Evolutionary conservation across 176 grass and related monocot genomes (phyloP).

Genomic region (Leersia perrieri): DNA sequence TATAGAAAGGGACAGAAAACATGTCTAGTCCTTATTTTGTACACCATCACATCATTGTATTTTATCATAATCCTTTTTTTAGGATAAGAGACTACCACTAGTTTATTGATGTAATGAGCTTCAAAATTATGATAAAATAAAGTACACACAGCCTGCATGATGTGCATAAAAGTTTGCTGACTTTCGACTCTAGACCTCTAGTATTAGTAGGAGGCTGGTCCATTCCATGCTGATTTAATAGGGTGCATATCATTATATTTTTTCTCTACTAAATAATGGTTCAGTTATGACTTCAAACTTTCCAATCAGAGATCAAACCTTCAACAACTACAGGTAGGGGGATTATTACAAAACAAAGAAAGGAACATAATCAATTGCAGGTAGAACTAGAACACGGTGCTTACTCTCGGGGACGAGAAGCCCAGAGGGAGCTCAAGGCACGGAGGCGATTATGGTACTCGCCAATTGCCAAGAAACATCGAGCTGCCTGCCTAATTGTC

Average conservation of each 20-base stretch:
- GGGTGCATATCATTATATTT: conserved; percentile 24
- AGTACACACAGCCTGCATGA: neutral
- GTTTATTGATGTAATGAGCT: neutral
- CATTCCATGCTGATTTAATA: conserved; percentile 40
- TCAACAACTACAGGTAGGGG: conserved; percentile 26
- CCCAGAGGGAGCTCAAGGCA: conserved; percentile 78
- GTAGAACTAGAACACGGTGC: conserved; percentile 13
- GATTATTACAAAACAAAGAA: neutral
- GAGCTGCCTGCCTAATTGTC: conserved; percentile 72
- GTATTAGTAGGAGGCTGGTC: conserved; percentile 32
- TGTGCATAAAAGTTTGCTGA: conserved; percentile 30
- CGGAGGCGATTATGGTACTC: conserved; percentile 77
- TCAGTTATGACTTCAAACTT: conserved; percentile 23
- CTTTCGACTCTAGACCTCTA: conserved; percentile 19
- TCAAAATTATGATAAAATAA: neutral
- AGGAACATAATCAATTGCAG: neutral
- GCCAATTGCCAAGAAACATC: conserved; percentile 77
- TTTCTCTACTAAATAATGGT: conserved; percentile 3
- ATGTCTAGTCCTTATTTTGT: neutral
- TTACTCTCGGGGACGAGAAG: conserved; percentile 77
- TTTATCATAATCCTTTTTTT: conserved; percentile 14
- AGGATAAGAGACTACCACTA: neutral
- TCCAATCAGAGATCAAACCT: conserved; percentile 2
- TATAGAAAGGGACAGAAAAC: conserved; percentile 10
- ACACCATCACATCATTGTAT: conserved; percentile 9